Evolutionary conservation across 768 basidiomycete species (phyloP).

Genomic region (Lentinus brumalis): DNA sequence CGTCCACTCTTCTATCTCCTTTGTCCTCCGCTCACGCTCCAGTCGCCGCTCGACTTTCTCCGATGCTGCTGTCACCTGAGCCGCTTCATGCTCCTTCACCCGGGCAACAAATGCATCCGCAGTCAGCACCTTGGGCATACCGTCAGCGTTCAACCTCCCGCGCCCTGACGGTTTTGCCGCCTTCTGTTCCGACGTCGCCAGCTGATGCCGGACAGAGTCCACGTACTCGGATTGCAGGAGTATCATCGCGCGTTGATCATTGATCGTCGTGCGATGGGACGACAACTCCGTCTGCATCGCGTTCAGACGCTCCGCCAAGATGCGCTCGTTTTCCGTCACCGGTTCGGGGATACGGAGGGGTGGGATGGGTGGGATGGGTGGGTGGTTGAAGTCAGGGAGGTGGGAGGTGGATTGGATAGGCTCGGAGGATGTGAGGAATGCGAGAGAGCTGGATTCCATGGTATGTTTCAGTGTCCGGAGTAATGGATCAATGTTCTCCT

Average conservation of each 20-base stretch:
- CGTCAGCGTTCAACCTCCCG: neutral
- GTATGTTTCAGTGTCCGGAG: neutral
- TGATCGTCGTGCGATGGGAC: neutral
- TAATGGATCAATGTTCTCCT: neutral
- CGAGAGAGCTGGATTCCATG: neutral
- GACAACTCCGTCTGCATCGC: neutral
- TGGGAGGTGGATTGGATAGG: neutral
- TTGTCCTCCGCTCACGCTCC: neutral
- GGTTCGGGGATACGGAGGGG: neutral
- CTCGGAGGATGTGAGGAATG: neutral
- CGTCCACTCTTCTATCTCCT: no score
- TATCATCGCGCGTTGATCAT: neutral
- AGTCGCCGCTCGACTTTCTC: conserved; percentile 1
- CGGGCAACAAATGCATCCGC: conserved; percentile 23
- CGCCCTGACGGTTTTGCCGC: neutral
- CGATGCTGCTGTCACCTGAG: neutral
- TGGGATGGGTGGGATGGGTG: neutral
- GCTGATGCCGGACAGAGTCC: neutral
- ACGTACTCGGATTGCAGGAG: neutral
- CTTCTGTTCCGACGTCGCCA: neutral
- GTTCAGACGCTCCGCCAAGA: neutral
- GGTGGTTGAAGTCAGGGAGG: neutral
- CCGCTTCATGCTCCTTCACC: conserved; percentile 11
- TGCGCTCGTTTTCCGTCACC: neutral
- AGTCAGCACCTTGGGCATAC: conserved; percentile 24